These are phyloP conservation scores for Cyclotella kingstonii DNA, from an alignment of 108 stramenopile species.

Conservation along the genomic window DNA sequence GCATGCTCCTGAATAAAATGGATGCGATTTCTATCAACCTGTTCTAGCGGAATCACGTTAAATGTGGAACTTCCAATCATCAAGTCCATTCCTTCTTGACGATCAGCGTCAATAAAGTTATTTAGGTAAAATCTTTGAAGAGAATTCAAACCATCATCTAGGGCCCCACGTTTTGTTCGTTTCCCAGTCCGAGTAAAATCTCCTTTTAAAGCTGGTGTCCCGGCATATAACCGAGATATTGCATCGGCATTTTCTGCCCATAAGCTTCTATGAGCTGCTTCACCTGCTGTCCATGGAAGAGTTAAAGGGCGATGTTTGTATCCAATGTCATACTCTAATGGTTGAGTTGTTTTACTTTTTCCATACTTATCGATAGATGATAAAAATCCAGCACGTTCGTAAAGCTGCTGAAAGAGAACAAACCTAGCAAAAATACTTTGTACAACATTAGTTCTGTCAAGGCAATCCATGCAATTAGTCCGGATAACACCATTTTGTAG, in stretches of 20 bases:
- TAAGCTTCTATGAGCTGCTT: slow-evolving; percentile 71
- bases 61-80: slow-evolving; percentile 70
- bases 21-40: slow-evolving; percentile 22
- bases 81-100: slow-evolving; percentile 97
- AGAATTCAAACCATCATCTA: slow-evolving; percentile 96
- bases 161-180: slow-evolving; percentile 87
- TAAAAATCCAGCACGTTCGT: slow-evolving; percentile 26
- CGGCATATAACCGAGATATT: slow-evolving; percentile 90
- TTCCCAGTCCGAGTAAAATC: slow-evolving; percentile 92
- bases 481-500: slow-evolving; percentile 87
- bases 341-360: slow-evolving; percentile 29
- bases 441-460: slow-evolving; percentile 98
- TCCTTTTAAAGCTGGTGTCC: slow-evolving; percentile 92
- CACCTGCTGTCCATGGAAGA: slow-evolving; percentile 68
- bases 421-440: slow-evolving; percentile 89
- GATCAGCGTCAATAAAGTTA: slow-evolving; percentile 92
- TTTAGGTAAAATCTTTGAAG: slow-evolving; percentile 94
- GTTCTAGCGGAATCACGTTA: slow-evolving; percentile 13
- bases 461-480: slow-evolving; percentile 98
- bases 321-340: slow-evolving; percentile 24
- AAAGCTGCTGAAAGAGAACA: slow-evolving; percentile 62
- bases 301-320: slow-evolving; percentile 45
- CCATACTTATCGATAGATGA: background rate
- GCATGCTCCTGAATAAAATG: slow-evolving; percentile 20
- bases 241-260: slow-evolving; percentile 95